phyloP scores from a whole-genome alignment of 2,329 filamentous ascomycete genomes.

The Aspergillus sp. region DNA sequence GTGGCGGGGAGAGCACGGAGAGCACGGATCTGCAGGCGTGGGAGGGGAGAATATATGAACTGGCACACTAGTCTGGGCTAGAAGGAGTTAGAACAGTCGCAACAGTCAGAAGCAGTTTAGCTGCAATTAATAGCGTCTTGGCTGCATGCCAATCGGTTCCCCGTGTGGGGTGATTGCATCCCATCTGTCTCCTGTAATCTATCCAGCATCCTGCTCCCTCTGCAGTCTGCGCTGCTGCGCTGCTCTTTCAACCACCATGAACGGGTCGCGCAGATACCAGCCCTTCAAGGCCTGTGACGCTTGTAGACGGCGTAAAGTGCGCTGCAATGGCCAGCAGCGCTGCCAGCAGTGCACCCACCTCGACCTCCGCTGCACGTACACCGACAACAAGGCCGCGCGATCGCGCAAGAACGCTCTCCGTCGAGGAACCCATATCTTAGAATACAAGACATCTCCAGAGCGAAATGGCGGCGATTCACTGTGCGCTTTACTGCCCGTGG shows the following conservation, averaged over 20 bases:
- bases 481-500: neutral
- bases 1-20: conserved; percentile 15
- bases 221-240: too few species aligned
- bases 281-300: conserved; percentile 43
- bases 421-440: conserved; percentile 43
- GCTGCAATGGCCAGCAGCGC: conserved; percentile 47
- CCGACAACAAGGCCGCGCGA: conserved; percentile 23
- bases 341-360: conserved; percentile 48
- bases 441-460: conserved; percentile 30
- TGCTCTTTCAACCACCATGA: too few species aligned
- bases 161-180: too few species aligned
- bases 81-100: neutral
- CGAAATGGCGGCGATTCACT: neutral
- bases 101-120: neutral
- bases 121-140: too few species aligned
- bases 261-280: neutral
- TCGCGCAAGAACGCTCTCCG: conserved; percentile 40
- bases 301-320: conserved; percentile 49
- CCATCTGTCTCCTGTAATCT: too few species aligned
- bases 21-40: conserved; percentile 27
- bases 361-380: conserved; percentile 48
- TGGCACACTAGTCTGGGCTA: neutral
- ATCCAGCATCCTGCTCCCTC: too few species aligned
- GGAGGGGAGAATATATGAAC: conserved; percentile 35
- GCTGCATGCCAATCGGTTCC: too few species aligned